Conservation (phyloP, 306 rosid genomes). For the Fagus sylvatica region DNA sequence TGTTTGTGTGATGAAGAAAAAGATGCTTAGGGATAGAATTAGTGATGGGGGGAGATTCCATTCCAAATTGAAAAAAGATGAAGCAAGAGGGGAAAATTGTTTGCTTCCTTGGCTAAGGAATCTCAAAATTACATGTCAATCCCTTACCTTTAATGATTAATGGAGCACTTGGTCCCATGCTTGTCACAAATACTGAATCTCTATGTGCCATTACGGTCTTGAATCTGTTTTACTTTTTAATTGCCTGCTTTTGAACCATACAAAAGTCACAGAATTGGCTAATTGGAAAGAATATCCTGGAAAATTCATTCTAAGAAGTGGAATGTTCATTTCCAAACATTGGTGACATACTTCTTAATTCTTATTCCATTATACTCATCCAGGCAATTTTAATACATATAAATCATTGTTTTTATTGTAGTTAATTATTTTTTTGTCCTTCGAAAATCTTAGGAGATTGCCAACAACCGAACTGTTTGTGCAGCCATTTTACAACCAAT, state of each 20-base stretch:
- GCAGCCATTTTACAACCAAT: conserved; percentile 8
- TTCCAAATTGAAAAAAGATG: conserved; percentile 14
- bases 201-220: neutral
- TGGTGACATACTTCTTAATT: neutral
- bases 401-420: too few relatives aligned
- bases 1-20: conserved; percentile 15
- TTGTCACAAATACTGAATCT: conserved; percentile 1
- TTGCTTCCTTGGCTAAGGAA: conserved; percentile 33
- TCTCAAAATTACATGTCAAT: conserved; percentile 41
- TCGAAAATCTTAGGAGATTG: neutral
- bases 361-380: neutral
- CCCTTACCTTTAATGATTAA: conserved; percentile 32
- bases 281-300: neutral
- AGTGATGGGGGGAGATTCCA: conserved; percentile 39
- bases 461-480: conserved; percentile 24
- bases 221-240: neutral
- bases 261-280: conserved; percentile 24
- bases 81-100: conserved; percentile 7
- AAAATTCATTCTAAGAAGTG: neutral
- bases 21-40: conserved; percentile 14
- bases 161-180: conserved; percentile 31
- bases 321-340: neutral
- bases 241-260: conserved; percentile 26
- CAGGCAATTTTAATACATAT: too few relatives aligned
- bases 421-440: too few relatives aligned